phyloP scores from a whole-genome alignment of 2,329 filamentous ascomycete species.

The Trichoderma brevicompactum region DNA sequence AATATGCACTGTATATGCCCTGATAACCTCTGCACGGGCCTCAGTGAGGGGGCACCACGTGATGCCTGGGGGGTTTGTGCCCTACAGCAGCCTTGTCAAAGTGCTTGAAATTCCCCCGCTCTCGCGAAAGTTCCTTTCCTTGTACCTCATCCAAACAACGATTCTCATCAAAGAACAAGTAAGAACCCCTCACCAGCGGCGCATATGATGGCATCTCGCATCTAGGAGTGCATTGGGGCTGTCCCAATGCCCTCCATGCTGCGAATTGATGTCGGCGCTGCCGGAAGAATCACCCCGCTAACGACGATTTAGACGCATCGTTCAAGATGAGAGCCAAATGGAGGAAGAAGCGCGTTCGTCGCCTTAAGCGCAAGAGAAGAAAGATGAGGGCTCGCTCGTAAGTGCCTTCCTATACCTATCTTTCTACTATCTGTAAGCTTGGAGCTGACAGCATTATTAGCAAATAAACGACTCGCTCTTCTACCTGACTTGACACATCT shows the following conservation, averaged over 20 bases:
- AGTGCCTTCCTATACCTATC: slow-evolving; percentile 47
- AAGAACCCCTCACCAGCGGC: slow-evolving; percentile 33
- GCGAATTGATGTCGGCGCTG: background rate
- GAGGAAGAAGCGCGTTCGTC: slow-evolving; percentile 99
- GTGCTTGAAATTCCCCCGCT: slow-evolving; percentile 39
- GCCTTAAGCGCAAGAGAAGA: slow-evolving; percentile 99
- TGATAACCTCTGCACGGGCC: background rate
- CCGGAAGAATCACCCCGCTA: slow-evolving; percentile 25
- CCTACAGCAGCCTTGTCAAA: slow-evolving; percentile 44
- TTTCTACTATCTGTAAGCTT: slow-evolving; percentile 26
- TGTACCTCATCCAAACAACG: slow-evolving; percentile 50
- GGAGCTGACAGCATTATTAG: slow-evolving; percentile 48
- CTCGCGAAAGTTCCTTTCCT: slow-evolving; percentile 33
- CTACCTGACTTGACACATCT: slow-evolving; percentile 59
- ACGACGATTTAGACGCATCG: slow-evolving; percentile 37
- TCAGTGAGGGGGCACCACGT: slow-evolving; percentile 37
- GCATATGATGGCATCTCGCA: slow-evolving; percentile 13
- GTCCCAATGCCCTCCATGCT: slow-evolving; percentile 2
- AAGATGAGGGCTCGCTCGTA: slow-evolving; percentile 99
- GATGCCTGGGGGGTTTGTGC: slow-evolving; percentile 43
- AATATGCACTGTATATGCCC: background rate
- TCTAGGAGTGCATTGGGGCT: slow-evolving; percentile 9
- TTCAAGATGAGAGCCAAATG: slow-evolving; percentile 92
- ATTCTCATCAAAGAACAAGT: slow-evolving; percentile 54
- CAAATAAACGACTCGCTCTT: slow-evolving; percentile 69